These are phyloP conservation scores for Tieghemiomyces parasiticus DNA, from an alignment of 192 early-diverging fungal genomes.

Conservation along the genomic window DNA sequence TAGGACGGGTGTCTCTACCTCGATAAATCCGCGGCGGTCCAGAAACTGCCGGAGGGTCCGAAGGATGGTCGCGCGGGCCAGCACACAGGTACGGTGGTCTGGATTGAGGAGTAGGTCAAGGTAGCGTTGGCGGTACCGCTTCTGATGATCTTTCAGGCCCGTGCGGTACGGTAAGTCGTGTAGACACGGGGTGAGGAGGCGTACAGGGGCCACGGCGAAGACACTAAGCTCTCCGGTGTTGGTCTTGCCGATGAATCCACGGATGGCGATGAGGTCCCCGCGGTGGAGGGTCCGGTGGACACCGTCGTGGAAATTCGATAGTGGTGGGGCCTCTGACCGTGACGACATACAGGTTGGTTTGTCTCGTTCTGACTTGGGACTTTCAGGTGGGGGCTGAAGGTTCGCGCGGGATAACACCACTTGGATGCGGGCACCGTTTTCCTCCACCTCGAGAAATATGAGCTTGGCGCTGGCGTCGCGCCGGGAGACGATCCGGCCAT, in stretches of 20 bases:
- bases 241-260: constrained; percentile 53
- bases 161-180: constrained; percentile 44
- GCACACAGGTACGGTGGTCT: constrained; percentile 28
- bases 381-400: constrained; percentile 15
- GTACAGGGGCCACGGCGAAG: constrained; percentile 31
- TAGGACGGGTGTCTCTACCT: constrained; percentile 76
- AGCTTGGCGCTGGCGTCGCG: constrained; percentile 58
- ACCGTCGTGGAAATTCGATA: constrained; percentile 28
- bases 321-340: background rate
- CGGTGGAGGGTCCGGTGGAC: constrained; percentile 30
- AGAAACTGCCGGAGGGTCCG: constrained; percentile 47
- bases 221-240: constrained; percentile 52
- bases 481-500: constrained; percentile 48
- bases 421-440: constrained; percentile 42
- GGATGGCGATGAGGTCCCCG: constrained; percentile 48
- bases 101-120: constrained; percentile 63
- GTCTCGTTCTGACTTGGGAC: background rate
- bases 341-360: background rate
- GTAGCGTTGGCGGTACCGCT: constrained; percentile 52
- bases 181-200: constrained; percentile 52
- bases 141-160: constrained; percentile 44
- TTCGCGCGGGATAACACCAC: constrained; percentile 40
- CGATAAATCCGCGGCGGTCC: constrained; percentile 47
- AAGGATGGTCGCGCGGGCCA: constrained; percentile 42
- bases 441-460: constrained; percentile 53